Conservation (phyloP, 139 green algal genomes). For the Micromonas commoda region DNA sequence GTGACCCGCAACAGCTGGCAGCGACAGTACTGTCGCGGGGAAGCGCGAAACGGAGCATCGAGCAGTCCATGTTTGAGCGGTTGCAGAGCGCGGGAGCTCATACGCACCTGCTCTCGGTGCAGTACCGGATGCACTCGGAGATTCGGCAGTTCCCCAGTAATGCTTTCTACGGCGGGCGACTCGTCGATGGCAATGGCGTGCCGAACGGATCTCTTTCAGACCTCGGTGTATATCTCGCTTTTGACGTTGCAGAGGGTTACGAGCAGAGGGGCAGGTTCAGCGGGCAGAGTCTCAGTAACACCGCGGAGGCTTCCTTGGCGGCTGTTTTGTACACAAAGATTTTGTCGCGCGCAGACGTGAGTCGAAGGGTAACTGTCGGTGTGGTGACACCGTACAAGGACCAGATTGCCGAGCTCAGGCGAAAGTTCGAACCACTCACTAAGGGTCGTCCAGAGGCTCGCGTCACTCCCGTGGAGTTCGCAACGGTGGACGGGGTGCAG, state of each 20-base stretch:
- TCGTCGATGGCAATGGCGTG: slow-evolving; percentile 70
- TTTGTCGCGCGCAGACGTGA: slow-evolving; percentile 51
- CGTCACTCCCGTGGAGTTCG: slow-evolving; percentile 77
- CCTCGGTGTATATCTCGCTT: slow-evolving; percentile 63
- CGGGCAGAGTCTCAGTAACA: slow-evolving; percentile 91
- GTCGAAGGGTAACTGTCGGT: slow-evolving; percentile 83
- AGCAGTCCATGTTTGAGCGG: slow-evolving; percentile 87
- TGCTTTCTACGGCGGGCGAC: slow-evolving; percentile 92
- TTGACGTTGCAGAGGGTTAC: slow-evolving; percentile 93
- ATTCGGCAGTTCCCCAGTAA: slow-evolving; percentile 90
- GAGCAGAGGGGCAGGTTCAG: slow-evolving; percentile 64
- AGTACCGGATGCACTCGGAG: slow-evolving; percentile 97
- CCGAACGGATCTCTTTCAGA: slow-evolving; percentile 44
- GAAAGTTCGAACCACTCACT: slow-evolving; percentile 61
- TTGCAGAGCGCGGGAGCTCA: slow-evolving; percentile 83
- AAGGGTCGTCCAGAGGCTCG: slow-evolving; percentile 52
- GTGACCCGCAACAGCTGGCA: slow-evolving; percentile 84
- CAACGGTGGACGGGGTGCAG: slow-evolving; percentile 52
- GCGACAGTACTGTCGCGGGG: slow-evolving; percentile 87
- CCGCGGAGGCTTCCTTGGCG: slow-evolving; percentile 78
- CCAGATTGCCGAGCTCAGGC: slow-evolving; percentile 79
- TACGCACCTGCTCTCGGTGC: slow-evolving; percentile 83
- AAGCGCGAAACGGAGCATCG: slow-evolving; percentile 74
- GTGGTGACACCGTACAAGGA: slow-evolving; percentile 98
- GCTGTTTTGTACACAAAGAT: slow-evolving; percentile 84